These are phyloP conservation scores for Ormosia emarginata DNA, from an alignment of 306 rosid genomes.

Conservation along the genomic window DNA sequence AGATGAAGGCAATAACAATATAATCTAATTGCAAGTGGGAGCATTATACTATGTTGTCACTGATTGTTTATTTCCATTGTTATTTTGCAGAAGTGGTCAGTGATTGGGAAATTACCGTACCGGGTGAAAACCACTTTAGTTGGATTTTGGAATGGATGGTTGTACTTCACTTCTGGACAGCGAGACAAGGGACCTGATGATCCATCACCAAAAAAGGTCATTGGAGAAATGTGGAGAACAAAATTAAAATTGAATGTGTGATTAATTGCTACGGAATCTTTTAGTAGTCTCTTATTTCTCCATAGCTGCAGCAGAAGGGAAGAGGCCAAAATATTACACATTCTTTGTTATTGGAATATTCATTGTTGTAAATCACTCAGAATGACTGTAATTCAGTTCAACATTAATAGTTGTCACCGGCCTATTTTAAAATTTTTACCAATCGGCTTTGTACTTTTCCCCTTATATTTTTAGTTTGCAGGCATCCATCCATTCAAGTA, in stretches of 20 bases:
- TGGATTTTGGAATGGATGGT: slow-evolving; percentile 87
- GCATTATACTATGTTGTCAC: neutral
- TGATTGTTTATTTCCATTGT: slow-evolving; percentile 18
- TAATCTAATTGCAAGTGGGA: slow-evolving; percentile 1
- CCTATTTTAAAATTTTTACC: neutral
- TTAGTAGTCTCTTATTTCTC: neutral
- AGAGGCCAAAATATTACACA: slow-evolving; percentile 3
- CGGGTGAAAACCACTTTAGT: slow-evolving; percentile 86
- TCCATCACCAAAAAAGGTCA: slow-evolving; percentile 84
- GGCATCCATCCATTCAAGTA: neutral
- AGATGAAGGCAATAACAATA: neutral
- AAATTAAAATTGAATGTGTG: slow-evolving; percentile 54
- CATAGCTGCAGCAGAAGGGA: neutral
- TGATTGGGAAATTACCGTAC: slow-evolving; percentile 79
- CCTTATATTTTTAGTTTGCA: neutral
- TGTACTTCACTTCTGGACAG: slow-evolving; percentile 94
- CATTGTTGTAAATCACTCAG: slow-evolving; percentile 24
- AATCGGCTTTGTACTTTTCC: neutral
- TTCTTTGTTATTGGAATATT: slow-evolving; percentile 24
- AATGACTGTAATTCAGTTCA: slow-evolving; percentile 9
- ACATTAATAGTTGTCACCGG: neutral
- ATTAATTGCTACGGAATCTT: slow-evolving; percentile 22
- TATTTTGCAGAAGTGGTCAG: slow-evolving; percentile 78
- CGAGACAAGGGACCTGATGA: slow-evolving; percentile 81
- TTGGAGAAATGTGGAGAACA: slow-evolving; percentile 82